Percentiles rank a stretch among this genome's conserved stretches.
These are phyloP conservation scores for Celoporthe dispersa DNA, from an alignment of 2,329 filamentous ascomycete species.

Conservation along the genomic window DNA sequence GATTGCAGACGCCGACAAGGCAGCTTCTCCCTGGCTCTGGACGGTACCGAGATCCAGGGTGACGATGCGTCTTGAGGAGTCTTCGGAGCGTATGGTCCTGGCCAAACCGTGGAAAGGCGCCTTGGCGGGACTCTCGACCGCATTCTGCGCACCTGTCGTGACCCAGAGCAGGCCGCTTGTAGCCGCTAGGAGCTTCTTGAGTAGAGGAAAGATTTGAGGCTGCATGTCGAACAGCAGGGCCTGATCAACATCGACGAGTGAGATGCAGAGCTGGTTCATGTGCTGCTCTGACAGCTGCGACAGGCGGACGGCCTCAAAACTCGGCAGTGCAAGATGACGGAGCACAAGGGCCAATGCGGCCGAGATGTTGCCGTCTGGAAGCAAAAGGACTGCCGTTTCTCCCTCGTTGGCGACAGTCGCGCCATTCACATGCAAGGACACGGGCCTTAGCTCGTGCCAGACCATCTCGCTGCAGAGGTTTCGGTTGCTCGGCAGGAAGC, in stretches of 20 bases:
- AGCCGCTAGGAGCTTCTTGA: constrained; percentile 45
- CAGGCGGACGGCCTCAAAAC: constrained; percentile 41
- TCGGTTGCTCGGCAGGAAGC: constrained; percentile 53
- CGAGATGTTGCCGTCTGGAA: constrained; percentile 20
- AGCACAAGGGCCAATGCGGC: background rate
- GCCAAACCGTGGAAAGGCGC: constrained; percentile 51
- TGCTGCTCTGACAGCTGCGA: constrained; percentile 41
- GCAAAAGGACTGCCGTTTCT: constrained; percentile 39
- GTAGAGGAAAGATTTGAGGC: constrained; percentile 43
- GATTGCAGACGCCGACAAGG: constrained; percentile 1
- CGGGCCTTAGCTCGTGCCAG: constrained; percentile 45
- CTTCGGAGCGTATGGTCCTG: constrained; percentile 55
- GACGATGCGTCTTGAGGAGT: constrained; percentile 47
- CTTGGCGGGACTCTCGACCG: constrained; percentile 40
- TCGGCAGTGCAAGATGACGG: constrained; percentile 29
- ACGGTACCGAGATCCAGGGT: constrained; percentile 46
- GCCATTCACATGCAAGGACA: constrained; percentile 37
- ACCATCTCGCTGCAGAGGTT: constrained; percentile 53
- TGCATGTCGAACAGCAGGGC: constrained; percentile 46
- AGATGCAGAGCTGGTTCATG: constrained; percentile 44
- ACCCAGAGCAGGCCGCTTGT: constrained; percentile 53
- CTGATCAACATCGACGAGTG: constrained; percentile 49
- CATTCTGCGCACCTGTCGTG: constrained; percentile 47
- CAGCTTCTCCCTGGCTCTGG: background rate
- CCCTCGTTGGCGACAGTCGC: constrained; percentile 32